phyloP scores from a whole-genome alignment of 148 eudicot species.

The Rhododendron henanense region DNA sequence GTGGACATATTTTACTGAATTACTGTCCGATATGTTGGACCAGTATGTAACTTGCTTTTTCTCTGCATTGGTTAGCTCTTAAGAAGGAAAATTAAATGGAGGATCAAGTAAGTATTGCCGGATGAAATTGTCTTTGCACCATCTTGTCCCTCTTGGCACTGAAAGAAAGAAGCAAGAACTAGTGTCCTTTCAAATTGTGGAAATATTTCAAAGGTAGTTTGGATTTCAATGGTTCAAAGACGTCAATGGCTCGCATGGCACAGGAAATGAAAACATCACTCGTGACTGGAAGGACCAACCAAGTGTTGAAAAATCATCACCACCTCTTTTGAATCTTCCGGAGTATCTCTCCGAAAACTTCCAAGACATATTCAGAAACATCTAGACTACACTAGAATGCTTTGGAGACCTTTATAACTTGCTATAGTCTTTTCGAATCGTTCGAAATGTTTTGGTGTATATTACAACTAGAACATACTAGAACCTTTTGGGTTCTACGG shows the following conservation, averaged over 20 bases:
- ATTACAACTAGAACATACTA: too few species aligned
- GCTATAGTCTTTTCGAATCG: too few species aligned
- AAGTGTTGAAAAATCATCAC: not conserved
- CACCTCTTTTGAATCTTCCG: too few species aligned
- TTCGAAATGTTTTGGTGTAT: too few species aligned
- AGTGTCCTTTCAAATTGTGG: not conserved
- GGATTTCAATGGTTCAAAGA: not conserved
- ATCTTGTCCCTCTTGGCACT: not conserved
- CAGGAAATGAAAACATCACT: not conserved
- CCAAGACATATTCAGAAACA: too few species aligned
- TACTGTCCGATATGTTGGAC: too few species aligned
- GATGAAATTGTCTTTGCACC: not conserved
- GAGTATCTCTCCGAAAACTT: too few species aligned
- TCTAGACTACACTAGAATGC: too few species aligned
- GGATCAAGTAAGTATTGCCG: not conserved
- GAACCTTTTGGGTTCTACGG: too few species aligned
- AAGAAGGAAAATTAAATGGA: not conserved
- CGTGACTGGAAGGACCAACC: not conserved
- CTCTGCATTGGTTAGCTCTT: not conserved
- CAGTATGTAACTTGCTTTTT: not conserved
- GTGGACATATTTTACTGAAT: too few species aligned
- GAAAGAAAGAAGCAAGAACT: constrained; percentile 2
- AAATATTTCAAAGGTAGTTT: not conserved
- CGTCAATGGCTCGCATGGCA: not conserved
- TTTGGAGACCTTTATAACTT: too few species aligned